Evolutionary conservation across 768 basidiomycete species (phyloP), one percentile per base, ranked within the genome.

Genomic region (Suillus discolor): DNA sequence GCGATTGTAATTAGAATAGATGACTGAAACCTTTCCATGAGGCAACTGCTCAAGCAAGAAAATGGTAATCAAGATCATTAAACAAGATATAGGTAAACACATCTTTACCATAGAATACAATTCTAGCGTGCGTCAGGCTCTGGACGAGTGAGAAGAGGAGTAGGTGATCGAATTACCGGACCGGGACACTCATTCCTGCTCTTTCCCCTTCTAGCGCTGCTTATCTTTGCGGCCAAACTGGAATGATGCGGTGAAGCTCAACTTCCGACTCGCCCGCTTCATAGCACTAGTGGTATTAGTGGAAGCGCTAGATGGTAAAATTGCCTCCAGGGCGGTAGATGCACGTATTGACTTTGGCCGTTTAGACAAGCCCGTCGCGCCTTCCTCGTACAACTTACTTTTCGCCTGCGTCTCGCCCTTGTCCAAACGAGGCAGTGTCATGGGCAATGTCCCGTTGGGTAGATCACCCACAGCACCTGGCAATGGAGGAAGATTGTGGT

Each of bases 211-310:
- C 28, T 81, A 79, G 72, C 81, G 82, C 41, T 79, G 73, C 74
- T 78, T 87, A 62, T 88, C 85, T 73, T 84, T 74, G 82, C 83
- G 79, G 81, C 84, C 72, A 67, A 91, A 84, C 59, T 78, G 78
- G 69, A 87, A 85, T 59, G 88, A 86, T 60, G 84, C 82, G 28
- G 83, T 83, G 64, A 92, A 74, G 73, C 91, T 93, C 76, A 93
- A 75, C 78, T 93, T 92, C 63, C 90, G 81, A 71, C 79, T 83
- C 66, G 85, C 79, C 49, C 62, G 62, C 39, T 60, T 60, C 18
- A 6, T 2, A n/a, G 25, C 41, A 12, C 20, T 42, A 25, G 49
- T 25, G 8, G 79, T 78, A 71, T 79, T 84, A 64, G 78, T 67
- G n/a, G 71, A 70, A 15, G 71, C 64, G 16, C 63, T 65, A 16